These are phyloP conservation scores for Perilla frutescens DNA, from an alignment of 257 asterid species.

Conservation along the genomic window DNA sequence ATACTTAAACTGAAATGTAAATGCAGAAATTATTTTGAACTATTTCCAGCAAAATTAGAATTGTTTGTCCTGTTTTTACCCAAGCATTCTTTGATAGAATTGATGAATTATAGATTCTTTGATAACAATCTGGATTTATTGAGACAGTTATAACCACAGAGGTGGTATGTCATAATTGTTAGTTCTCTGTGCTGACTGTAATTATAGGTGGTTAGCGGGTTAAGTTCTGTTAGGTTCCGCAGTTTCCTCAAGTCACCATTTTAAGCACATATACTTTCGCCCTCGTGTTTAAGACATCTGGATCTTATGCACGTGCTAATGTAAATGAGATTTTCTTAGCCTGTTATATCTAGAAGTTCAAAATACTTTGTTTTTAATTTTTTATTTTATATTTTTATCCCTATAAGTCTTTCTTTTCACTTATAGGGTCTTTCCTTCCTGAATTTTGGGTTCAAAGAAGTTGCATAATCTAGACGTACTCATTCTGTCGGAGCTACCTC, in stretches of 20 bases:
- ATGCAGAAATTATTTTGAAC: neutral
- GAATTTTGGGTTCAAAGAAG: no score
- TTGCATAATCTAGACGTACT: neutral
- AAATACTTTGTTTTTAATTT: no score
- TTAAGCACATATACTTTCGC: slow-evolving; percentile 6
- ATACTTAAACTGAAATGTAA: neutral
- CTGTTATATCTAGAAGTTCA: no score
- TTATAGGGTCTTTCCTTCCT: no score
- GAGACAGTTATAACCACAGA: neutral
- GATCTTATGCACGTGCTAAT: neutral
- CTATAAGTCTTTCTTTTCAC: no score
- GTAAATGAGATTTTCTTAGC: neutral
- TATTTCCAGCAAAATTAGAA: neutral
- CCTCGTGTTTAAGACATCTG: slow-evolving; percentile 14
- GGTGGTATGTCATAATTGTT: neutral
- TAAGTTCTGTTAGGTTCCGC: slow-evolving; percentile 15
- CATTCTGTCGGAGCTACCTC: neutral
- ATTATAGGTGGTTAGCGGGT: neutral
- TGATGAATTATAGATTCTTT: slow-evolving; percentile 17
- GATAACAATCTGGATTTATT: neutral
- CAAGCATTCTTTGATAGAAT: neutral
- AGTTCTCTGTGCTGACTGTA: neutral
- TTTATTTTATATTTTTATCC: no score
- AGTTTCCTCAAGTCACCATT: neutral
- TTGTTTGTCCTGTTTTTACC: neutral